Conservation (phyloP, 768 basidiomycete genomes). For the Serendipita indica region DNA sequence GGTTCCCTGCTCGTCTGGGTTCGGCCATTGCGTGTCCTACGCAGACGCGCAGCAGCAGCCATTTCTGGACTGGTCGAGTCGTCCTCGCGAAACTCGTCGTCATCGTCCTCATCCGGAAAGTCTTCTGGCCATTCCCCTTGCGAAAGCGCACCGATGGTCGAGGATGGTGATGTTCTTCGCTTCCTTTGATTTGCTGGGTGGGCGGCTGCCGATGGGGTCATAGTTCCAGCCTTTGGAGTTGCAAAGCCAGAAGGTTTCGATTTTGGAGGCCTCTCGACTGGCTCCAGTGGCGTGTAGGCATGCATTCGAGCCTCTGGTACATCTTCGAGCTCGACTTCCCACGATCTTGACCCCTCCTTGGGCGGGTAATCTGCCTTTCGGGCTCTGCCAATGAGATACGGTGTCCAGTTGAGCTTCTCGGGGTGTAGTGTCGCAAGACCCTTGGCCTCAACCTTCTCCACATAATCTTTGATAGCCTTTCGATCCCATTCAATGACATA, state of each 20-base stretch:
- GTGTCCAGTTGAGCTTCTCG: slow-evolving; percentile 87
- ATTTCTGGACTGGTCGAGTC: slow-evolving; percentile 7
- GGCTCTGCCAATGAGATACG: slow-evolving; percentile 52
- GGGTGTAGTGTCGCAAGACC: slow-evolving; percentile 37
- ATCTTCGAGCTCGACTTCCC: background rate
- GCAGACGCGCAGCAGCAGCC: background rate
- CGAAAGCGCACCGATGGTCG: background rate
- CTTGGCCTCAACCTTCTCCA: slow-evolving; percentile 60
- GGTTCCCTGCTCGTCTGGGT: background rate
- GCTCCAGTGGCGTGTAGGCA: slow-evolving; percentile 2
- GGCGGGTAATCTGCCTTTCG: slow-evolving; percentile 8
- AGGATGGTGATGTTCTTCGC: background rate
- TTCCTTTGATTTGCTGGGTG: background rate
- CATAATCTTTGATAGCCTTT: slow-evolving; percentile 45
- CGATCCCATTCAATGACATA: slow-evolving; percentile 69
- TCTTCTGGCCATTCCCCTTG: background rate
- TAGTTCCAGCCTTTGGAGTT: background rate
- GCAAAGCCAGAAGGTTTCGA: background rate
- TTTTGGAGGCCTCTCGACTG: slow-evolving; percentile 1
- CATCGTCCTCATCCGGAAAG: background rate
- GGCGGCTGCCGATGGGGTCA: background rate
- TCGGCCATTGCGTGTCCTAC: background rate
- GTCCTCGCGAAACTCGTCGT: slow-evolving; percentile 5
- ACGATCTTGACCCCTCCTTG: background rate
- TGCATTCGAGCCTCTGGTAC: slow-evolving; percentile 1